Conservation (phyloP, 2,329 filamentous ascomycete genomes). For the Camillea tinctor region DNA sequence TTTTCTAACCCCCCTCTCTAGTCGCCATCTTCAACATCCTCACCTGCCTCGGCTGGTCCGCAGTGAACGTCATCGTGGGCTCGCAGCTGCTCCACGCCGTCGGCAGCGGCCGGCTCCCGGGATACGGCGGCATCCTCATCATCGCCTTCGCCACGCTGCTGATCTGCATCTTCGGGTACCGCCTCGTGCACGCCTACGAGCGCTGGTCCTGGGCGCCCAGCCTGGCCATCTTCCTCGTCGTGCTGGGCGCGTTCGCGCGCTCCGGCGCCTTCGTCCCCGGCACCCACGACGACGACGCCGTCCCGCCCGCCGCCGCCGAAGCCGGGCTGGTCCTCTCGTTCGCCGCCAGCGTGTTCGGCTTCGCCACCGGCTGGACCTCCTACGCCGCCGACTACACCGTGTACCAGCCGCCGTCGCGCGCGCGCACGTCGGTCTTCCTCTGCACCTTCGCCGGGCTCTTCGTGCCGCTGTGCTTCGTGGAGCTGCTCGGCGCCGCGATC, state of each 20-base stretch:
- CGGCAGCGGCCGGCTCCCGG: constrained; percentile 62
- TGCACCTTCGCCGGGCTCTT: constrained; percentile 69
- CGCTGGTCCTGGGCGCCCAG: constrained; percentile 73
- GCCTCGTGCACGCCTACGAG: constrained; percentile 75
- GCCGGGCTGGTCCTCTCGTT: constrained; percentile 64
- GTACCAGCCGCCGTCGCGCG: constrained; percentile 66
- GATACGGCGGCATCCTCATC: constrained; percentile 72
- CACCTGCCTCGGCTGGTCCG: constrained; percentile 72
- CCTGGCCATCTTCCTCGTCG: constrained; percentile 70
- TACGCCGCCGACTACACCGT: constrained; percentile 79
- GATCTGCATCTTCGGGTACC: constrained; percentile 73
- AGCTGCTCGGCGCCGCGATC: constrained; percentile 70
- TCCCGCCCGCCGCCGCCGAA: constrained; percentile 55
- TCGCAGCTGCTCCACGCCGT: constrained; percentile 75
- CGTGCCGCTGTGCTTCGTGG: constrained; percentile 69
- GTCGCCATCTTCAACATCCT: constrained; percentile 70
- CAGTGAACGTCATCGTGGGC: constrained; percentile 77
- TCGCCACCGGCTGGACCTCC: constrained; percentile 71
- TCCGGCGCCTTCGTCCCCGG: constrained; percentile 61
- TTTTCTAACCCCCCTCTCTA: constrained; percentile 17
- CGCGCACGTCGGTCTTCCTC: constrained; percentile 62
- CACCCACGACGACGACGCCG: constrained; percentile 46
- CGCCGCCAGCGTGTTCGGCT: constrained; percentile 64
- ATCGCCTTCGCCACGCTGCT: constrained; percentile 67
- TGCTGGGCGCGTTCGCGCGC: constrained; percentile 66